Conservation (phyloP, 202 grass and related monocot genomes). For the Digitaria exilis region DNA sequence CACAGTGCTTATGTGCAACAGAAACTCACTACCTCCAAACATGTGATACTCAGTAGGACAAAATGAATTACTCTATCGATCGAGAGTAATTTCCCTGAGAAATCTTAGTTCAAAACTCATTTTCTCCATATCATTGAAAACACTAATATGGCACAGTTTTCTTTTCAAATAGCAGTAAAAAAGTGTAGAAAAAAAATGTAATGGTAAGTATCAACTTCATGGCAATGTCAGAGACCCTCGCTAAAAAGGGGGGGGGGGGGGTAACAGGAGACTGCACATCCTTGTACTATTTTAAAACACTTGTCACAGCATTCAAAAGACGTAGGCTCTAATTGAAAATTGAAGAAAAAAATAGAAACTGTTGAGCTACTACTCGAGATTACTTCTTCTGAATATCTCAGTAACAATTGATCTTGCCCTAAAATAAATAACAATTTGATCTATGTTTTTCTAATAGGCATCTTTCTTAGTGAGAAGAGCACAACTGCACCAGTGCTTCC, state of each 20-base stretch:
- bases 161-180: conserved; percentile 30
- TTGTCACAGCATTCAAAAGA: not conserved
- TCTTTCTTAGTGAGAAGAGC: conserved; percentile 87
- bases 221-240: not conserved
- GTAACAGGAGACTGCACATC: not conserved
- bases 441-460: conserved; percentile 70
- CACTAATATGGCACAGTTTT: not conserved
- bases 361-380: conserved; percentile 61
- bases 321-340: conserved; percentile 23
- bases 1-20: conserved; percentile 2
- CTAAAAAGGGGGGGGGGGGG: too few relatives aligned
- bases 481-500: conserved; percentile 61
- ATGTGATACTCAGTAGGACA: too few relatives aligned
- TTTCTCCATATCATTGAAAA: conserved; percentile 12
- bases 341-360: conserved; percentile 20
- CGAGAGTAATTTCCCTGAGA: not conserved
- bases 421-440: not conserved
- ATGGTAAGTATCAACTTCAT: conserved; percentile 3
- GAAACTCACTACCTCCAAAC: not conserved
- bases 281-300: conserved; percentile 7
- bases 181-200: not conserved
- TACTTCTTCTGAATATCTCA: conserved; percentile 78
- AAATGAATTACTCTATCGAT: too few relatives aligned
- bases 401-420: conserved; percentile 57
- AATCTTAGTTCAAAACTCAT: not conserved